Conservation (phyloP, 441 rosid genomes). For the Euphorbia schlechtendalii region DNA sequence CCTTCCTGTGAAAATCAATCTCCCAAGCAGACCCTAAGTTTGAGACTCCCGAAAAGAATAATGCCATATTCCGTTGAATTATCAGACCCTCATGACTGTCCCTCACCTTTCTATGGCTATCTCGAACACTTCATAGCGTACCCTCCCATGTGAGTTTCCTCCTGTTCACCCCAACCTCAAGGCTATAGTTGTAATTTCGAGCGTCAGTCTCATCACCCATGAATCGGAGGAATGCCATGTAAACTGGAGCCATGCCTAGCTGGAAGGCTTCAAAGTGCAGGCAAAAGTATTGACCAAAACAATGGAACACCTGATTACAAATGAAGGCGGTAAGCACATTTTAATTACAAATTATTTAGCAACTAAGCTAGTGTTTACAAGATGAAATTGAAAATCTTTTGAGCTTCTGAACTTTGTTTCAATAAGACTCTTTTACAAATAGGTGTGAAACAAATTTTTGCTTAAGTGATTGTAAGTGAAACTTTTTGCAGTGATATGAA, state of each 20-base stretch:
- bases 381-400: too few species aligned
- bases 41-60: conserved; percentile 94
- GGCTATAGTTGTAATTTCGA: conserved; percentile 73
- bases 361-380: too few species aligned
- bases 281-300: conserved; percentile 92
- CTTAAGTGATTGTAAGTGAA: too few species aligned
- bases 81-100: conserved; percentile 93
- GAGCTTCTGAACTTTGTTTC: too few species aligned
- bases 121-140: conserved; percentile 78
- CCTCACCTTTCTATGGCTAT: conserved; percentile 84
- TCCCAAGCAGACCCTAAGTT: too few species aligned
- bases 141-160: conserved; percentile 90
- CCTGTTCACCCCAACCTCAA: conserved; percentile 89
- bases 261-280: conserved; percentile 95
- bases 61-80: conserved; percentile 89
- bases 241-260: conserved; percentile 89
- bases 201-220: conserved; percentile 96
- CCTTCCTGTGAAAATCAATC: too few species aligned
- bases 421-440: too few species aligned
- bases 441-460: too few species aligned
- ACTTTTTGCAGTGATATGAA: too few species aligned
- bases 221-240: conserved; percentile 93
- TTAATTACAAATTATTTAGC: too few species aligned
- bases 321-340: too few species aligned
- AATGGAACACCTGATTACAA: conserved; percentile 65